Base-by-base conservation (phyloP, 23 red algal genomes). In the Gracilariopsis chorda region DNA sequence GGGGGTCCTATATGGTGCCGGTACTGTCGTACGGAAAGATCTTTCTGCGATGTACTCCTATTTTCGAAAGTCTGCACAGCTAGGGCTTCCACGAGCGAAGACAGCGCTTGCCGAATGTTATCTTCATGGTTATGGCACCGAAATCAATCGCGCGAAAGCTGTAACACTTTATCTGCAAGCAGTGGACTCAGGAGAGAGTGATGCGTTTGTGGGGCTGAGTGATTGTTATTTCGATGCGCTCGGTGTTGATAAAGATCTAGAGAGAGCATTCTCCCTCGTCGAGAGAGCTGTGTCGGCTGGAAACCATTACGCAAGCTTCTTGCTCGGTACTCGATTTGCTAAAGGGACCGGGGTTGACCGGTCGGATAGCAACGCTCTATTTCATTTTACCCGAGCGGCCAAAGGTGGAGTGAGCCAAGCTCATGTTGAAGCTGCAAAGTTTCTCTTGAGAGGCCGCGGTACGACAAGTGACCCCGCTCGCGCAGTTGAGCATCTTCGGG, bases 181-280 rank as follows among this genome's bases (percentile, higher is more conserved):
- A 6, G 69, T 58, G 32, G 70, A 89, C 11, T 30, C 39, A 20
- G 85, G 49, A 19, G 36, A 89, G 34, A 36, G 68, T 4, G 72
- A 56, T 10, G 85, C 65, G 20, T 76, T 23, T 74, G 7, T 89
- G 27, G 20, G 28, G 27, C 2, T 89, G 51, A 69, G 51, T 32
- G 85, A 89, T 36, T 89, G 85, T 57, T 89, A 89, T 42, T 78
- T 89, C 23, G 85, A 89, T 41, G 85, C 68, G 5, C 16, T 48
- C 47, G 85, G 70, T 3, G 72, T 63, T 21, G 52, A 78, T 6
- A 61, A 42, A 35, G 65, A 89, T 0, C 2, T 30, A 57, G 51
- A 42, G n/a, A 89, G 46, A 47, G 85, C 68, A 13, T 20, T 89
- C 29, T 56, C 39, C 61, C 59, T 59, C 29, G 28, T 72, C 20